Percentiles rank a stretch among this genome's conserved stretches.
These are phyloP conservation scores for Exophiala spinifera DNA, from an alignment of 2,329 filamentous ascomycete genomes.

Conservation along the genomic window DNA sequence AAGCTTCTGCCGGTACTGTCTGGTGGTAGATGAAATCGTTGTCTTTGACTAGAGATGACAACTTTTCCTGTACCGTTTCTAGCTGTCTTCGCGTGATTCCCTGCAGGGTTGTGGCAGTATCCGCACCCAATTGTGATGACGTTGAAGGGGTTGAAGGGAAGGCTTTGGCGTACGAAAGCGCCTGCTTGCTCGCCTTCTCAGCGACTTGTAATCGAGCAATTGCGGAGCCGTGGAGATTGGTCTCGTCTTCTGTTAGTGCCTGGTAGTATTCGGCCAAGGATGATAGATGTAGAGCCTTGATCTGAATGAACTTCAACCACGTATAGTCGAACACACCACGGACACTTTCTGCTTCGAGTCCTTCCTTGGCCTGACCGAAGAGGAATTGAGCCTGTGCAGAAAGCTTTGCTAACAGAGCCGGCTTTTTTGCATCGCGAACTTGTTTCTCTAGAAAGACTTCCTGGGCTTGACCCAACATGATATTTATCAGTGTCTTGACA, in stretches of 20 bases:
- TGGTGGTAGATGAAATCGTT: conserved; percentile 99
- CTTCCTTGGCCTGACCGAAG: conserved; percentile 83
- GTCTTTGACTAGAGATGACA: conserved; percentile 75
- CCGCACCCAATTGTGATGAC: conserved; percentile 77
- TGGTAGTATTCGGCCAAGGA: conserved; percentile 93
- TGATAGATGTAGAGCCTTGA: conserved; percentile 77
- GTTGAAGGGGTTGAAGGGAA: conserved; percentile 78
- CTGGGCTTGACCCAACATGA: conserved; percentile 93
- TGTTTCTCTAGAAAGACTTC: conserved; percentile 98
- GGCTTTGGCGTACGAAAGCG: conserved; percentile 68
- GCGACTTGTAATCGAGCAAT: conserved; percentile 80
- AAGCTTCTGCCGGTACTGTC: conserved; percentile 79
- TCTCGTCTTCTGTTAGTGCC: conserved; percentile 84
- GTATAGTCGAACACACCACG: conserved; percentile 92
- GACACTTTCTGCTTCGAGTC: conserved; percentile 85
- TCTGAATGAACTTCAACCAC: conserved; percentile 70
- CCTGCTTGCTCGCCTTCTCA: conserved; percentile 74
- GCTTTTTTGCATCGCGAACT: conserved; percentile 86
- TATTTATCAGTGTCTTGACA: conserved; percentile 86
- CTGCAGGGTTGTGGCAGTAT: conserved; percentile 69
- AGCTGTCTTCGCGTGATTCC: conserved; percentile 82
- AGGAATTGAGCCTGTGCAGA: conserved; percentile 86
- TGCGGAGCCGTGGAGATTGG: conserved; percentile 78
- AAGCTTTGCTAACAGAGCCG: conserved; percentile 84
- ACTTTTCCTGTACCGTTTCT: conserved; percentile 74